Percentiles rank a stretch among this genome's conserved stretches.
These are phyloP conservation scores for Lyophyllum shimeji DNA, from an alignment of 768 basidiomycete genomes.

Conservation along the genomic window DNA sequence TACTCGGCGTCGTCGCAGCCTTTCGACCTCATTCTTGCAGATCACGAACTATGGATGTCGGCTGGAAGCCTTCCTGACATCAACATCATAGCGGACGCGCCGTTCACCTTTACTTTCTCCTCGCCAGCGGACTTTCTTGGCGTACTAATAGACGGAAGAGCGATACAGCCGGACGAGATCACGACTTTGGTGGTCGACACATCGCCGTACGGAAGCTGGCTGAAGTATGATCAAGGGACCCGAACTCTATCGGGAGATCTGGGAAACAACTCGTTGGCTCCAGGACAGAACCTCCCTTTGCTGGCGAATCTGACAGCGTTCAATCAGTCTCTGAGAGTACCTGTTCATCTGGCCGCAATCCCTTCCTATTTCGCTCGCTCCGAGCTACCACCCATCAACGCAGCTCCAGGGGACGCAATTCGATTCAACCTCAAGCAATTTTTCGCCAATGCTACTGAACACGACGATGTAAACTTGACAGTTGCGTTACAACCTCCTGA, in stretches of 20 bases:
- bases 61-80: slow-evolving; percentile 54
- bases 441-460: slow-evolving; percentile 51
- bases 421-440: slow-evolving; percentile 54
- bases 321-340: slow-evolving; percentile 67
- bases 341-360: slow-evolving; percentile 63
- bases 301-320: slow-evolving; percentile 64
- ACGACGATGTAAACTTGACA: slow-evolving; percentile 50
- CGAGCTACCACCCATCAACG: slow-evolving; percentile 55
- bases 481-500: slow-evolving; percentile 53
- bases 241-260: slow-evolving; percentile 66
- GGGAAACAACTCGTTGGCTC: slow-evolving; percentile 40
- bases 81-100: slow-evolving; percentile 63
- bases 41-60: slow-evolving; percentile 62
- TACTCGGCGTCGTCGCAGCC: slow-evolving; percentile 58
- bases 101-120: slow-evolving; percentile 51
- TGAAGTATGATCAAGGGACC: slow-evolving; percentile 55
- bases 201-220: slow-evolving; percentile 52
- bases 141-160: slow-evolving; percentile 59
- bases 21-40: slow-evolving; percentile 68
- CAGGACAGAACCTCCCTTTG: slow-evolving; percentile 37
- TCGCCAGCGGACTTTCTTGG: slow-evolving; percentile 62
- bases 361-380: slow-evolving; percentile 70
- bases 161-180: slow-evolving; percentile 61
- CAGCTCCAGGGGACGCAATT: slow-evolving; percentile 49
- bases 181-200: slow-evolving; percentile 57